Conservation (phyloP, 352 stramenopile species). For the Globisporangium camurandrum region DNA sequence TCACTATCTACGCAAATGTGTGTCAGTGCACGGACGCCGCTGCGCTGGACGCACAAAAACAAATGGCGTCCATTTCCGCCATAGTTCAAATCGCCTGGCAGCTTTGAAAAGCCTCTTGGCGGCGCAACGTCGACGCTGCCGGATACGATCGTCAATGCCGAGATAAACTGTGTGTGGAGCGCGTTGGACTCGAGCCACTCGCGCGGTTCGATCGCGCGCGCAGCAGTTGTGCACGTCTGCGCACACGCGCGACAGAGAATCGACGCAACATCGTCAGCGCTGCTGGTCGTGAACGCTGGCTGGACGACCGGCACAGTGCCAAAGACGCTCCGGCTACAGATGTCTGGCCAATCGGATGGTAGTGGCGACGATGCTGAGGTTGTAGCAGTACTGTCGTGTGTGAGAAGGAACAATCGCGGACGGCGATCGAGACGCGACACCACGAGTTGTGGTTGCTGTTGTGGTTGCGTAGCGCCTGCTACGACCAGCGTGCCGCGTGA, state of each 20-base stretch:
- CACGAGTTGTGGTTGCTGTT: background rate
- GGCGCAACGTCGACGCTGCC: slow-evolving; percentile 42
- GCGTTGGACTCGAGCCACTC: slow-evolving; percentile 30
- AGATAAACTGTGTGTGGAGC: slow-evolving; percentile 46
- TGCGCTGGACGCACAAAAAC: slow-evolving; percentile 65
- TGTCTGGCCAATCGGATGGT: slow-evolving; percentile 40
- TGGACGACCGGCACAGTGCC: slow-evolving; percentile 43
- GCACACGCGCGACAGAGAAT: slow-evolving; percentile 64
- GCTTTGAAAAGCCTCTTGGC: slow-evolving; percentile 42
- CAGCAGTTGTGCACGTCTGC: slow-evolving; percentile 55
- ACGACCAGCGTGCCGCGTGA: slow-evolving; percentile 31
- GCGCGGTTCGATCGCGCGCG: slow-evolving; percentile 30
- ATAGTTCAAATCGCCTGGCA: slow-evolving; percentile 56
- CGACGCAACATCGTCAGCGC: slow-evolving; percentile 1
- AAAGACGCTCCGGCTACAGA: slow-evolving; percentile 58
- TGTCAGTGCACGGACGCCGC: slow-evolving; percentile 21
- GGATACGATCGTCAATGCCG: slow-evolving; percentile 45
- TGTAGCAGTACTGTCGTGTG: slow-evolving; percentile 3
- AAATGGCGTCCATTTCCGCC: slow-evolving; percentile 54
- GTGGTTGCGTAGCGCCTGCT: slow-evolving; percentile 1
- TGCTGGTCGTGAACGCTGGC: slow-evolving; percentile 29
- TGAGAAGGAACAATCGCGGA: slow-evolving; percentile 37
- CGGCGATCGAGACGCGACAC: too few relatives aligned
- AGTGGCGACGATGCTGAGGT: slow-evolving; percentile 7
- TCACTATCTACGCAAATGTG: slow-evolving; percentile 19